Base-by-base conservation (phyloP, 768 basidiomycete genomes). In the Harrya chromipes region DNA sequence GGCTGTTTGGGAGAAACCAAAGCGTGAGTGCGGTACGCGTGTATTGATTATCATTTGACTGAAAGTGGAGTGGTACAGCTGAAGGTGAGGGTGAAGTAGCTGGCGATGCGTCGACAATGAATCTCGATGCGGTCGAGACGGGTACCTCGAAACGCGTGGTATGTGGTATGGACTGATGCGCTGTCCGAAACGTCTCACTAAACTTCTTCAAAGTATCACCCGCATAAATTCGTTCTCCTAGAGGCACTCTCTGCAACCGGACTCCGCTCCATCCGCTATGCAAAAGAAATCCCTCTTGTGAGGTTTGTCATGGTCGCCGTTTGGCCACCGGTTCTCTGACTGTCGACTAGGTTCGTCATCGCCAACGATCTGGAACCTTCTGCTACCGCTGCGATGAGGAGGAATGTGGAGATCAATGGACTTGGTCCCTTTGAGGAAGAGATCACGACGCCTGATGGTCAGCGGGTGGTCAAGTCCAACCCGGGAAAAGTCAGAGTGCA, bases 231-330 rank as follows among this genome's bases (percentile, higher is more conserved):
- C 57, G 83, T 85, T 16, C 77, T 97, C 16, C 75, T 99, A 10
- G 97, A 99, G 69, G 92, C 94, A 0, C 81, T 99, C 27, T 94
- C 94, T 16, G 97, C 97, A 0, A 98, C 95, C 0, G 97, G 97
- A 26, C 77, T 99, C 23, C 84, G 97, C 7, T 87, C 94, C 1
- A 97, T 99, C 46, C 89, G 97, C 31, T 99, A 98, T 66, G 95
- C 94, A 0, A 93, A 97, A 60, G 97, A 99, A 70, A 93, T 99
- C 9, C 93, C 94, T 1, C 78, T 87, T 37, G 80, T 92, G 49
- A 90, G 84, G 95, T 97, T 43, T 65, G 82, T 59, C 40, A 44
- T 19, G 9, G 16, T 23, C 35, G 26, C 34, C 33, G 14, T 24
- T 47, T 14, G 13, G n/a, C 39, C 31, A 17, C 45, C 50, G 50